Conservation (phyloP, 371 early-diverging fungal genomes). For the Mucor racemosus region DNA sequence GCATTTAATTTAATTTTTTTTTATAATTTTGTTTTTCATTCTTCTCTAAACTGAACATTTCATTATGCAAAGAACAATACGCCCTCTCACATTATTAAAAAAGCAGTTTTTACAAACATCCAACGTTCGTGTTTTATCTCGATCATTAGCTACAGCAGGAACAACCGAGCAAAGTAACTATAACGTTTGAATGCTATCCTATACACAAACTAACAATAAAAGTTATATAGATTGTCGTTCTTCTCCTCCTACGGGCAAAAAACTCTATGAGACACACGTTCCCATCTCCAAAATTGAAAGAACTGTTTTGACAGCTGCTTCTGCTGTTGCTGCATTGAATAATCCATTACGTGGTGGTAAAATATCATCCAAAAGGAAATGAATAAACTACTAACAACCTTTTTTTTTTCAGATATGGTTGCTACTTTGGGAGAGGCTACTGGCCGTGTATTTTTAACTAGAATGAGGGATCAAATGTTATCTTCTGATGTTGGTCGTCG, state of each 20-base stretch:
- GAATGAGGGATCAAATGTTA: constrained; percentile 85
- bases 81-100: background rate
- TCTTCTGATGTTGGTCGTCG: constrained; percentile 74
- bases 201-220: background rate
- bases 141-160: background rate
- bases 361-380: background rate
- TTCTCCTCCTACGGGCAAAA: constrained; percentile 7
- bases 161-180: background rate
- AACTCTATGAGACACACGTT: constrained; percentile 60
- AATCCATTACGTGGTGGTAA: constrained; percentile 84
- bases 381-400: background rate
- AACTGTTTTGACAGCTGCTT: constrained; percentile 68
- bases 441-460: constrained; percentile 62
- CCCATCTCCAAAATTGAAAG: constrained; percentile 63
- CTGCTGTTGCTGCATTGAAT: constrained; percentile 78
- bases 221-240: background rate
- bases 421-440: constrained; percentile 94
- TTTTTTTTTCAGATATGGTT: constrained; percentile 73
- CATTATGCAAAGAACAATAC: constrained; percentile 8
- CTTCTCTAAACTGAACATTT: no score
- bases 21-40: no score
- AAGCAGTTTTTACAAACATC: background rate
- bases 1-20: no score
- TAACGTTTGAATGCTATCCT: background rate
- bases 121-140: background rate